Conservation (phyloP, 2,329 filamentous ascomycete genomes). For the Colletotrichum spaethianum region DNA sequence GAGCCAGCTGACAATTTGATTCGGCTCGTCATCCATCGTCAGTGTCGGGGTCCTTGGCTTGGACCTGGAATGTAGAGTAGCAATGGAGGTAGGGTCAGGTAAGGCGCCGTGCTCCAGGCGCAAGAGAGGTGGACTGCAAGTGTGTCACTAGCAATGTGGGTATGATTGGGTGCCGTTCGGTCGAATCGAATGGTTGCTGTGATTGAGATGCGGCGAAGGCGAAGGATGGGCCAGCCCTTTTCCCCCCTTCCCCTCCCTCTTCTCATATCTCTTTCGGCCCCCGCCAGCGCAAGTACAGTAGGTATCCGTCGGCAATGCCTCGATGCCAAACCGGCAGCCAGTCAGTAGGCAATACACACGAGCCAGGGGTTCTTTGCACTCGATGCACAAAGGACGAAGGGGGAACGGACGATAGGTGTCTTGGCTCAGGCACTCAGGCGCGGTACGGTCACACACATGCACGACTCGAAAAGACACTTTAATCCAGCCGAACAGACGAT, state of each 20-base stretch:
- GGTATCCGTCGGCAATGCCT: not conserved
- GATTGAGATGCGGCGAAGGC: not conserved
- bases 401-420: slow-evolving; percentile 19
- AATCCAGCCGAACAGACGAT: slow-evolving; percentile 11
- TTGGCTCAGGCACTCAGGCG: slow-evolving; percentile 18
- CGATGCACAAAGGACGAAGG: not conserved
- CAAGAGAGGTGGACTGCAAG: not conserved
- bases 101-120: not conserved
- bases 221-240: not conserved
- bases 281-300: not conserved
- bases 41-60: slow-evolving; percentile 17
- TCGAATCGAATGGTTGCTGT: not conserved
- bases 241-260: too few relatives aligned
- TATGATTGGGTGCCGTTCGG: not conserved
- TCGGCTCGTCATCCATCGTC: slow-evolving; percentile 23
- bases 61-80: not conserved
- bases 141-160: not conserved
- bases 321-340: slow-evolving; percentile 5
- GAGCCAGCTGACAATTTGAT: slow-evolving; percentile 11
- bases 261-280: not conserved
- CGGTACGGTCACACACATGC: not conserved
- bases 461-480: slow-evolving; percentile 1
- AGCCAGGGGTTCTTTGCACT: slow-evolving; percentile 7
- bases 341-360: not conserved
- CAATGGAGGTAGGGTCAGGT: not conserved